These are phyloP conservation scores for Stylosanthes scabra DNA, from an alignment of 331 rosid genomes.

Conservation along the genomic window DNA sequence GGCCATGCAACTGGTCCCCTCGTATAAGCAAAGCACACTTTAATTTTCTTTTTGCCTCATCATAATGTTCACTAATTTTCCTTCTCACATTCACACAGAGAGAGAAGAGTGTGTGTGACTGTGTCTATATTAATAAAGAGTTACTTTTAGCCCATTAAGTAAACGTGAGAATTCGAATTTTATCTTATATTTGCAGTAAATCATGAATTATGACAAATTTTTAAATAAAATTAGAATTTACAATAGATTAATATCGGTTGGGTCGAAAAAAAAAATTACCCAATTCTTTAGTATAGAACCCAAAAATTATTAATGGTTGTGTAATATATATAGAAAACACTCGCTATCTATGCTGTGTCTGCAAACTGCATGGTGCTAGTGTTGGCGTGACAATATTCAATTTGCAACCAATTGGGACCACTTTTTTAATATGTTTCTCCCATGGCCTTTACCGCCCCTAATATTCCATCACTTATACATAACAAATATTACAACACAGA, in stretches of 20 bases:
- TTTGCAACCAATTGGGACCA: constrained; percentile 84
- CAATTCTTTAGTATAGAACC: constrained; percentile 43
- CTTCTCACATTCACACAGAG: constrained; percentile 3
- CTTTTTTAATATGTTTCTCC: constrained; percentile 45
- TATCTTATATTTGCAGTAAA: too few relatives aligned
- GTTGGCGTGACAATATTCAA: constrained; percentile 98
- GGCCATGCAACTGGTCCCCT: constrained; percentile 87
- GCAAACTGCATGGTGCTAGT: constrained; percentile 79
- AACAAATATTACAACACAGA: constrained; percentile 34
- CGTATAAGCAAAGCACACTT: constrained; percentile 29
- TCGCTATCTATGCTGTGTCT: constrained; percentile 58
- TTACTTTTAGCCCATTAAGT: too few relatives aligned
- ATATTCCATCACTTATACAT: constrained; percentile 49
- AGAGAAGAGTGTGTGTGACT: constrained; percentile 1
- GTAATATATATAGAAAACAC: constrained; percentile 59
- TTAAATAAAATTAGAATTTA: too few relatives aligned
- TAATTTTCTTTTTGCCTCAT: constrained; percentile 36
- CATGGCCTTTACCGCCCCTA: constrained; percentile 38
- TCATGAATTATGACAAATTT: too few relatives aligned
- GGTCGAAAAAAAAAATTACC: background rate
- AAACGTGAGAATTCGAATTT: too few relatives aligned
- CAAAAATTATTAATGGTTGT: constrained; percentile 63
- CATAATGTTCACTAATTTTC: constrained; percentile 39
- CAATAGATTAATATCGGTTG: too few relatives aligned
- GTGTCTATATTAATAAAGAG: too few relatives aligned